phyloP scores from a whole-genome alignment of 129 eudicot species.

The Chrysanthemum makinoi region DNA sequence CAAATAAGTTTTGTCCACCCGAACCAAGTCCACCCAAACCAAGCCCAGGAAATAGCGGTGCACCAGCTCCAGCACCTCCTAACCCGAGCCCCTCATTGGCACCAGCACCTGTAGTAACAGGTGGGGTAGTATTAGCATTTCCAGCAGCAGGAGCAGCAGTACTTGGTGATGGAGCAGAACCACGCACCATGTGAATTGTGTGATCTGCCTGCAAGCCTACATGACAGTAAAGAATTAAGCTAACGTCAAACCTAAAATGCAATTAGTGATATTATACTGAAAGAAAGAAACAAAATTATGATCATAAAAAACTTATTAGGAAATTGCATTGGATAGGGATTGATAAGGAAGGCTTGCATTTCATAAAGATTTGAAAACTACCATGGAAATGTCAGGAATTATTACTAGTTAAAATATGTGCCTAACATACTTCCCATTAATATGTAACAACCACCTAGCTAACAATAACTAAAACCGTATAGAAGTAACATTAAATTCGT shows the following conservation, averaged over 20 bases:
- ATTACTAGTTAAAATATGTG: not conserved
- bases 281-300: not conserved
- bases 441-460: not conserved
- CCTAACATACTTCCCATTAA: not conserved
- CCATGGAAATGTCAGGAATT: not conserved
- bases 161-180: slow-evolving; percentile 58
- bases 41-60: slow-evolving; percentile 65
- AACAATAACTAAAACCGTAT: not conserved
- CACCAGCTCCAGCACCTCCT: slow-evolving; percentile 64
- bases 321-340: not conserved
- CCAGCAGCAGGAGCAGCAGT: slow-evolving; percentile 46
- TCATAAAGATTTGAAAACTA: not conserved
- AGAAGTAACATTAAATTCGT: not conserved
- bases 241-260: not conserved
- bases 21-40: slow-evolving; percentile 53
- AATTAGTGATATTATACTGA: slow-evolving; percentile 1
- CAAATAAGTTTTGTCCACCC: slow-evolving; percentile 45
- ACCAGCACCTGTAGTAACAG: slow-evolving; percentile 37
- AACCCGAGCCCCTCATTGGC: slow-evolving; percentile 40
- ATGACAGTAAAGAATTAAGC: slow-evolving; percentile 9
- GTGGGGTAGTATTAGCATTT: slow-evolving; percentile 38
- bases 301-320: not conserved
- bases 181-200: slow-evolving; percentile 92
- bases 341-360: no score
- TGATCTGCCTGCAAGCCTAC: slow-evolving; percentile 91